Base-by-base conservation (phyloP, 768 basidiomycete genomes). In the Leccinum longicurvipes region DNA sequence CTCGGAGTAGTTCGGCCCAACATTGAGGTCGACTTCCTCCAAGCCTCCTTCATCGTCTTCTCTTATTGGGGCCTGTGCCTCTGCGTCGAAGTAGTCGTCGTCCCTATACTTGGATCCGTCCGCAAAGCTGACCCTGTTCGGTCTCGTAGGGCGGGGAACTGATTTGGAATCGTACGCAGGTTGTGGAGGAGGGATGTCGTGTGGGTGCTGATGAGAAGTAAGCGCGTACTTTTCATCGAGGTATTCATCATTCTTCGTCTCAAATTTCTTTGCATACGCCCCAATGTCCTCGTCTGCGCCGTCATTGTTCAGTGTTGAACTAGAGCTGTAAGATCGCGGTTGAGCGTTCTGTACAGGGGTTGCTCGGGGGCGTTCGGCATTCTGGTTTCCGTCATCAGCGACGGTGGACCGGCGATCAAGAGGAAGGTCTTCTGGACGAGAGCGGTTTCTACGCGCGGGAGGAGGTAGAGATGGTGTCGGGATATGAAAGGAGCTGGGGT, bases 161-260 rank as follows among this genome's bases (percentile, higher is more conserved):
- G 28, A 50, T 11, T 53, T 67, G 64, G 44, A 50, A 44, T 71
- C 54, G 58, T 82, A 79, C 4, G 73, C 76, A 53, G 72, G 68
- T 36, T 71, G 66, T 3, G 85, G 86, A 2, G 83, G 76, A 17
- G 72, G 72, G 41, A 88, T 84, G 46, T 85, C 82, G 59, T 84
- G 79, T 10, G 85, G 84, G 58, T 86, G 83, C 48, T 77, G 72
- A 70, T 83, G 81, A 4, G 83, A 82, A 17, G 82, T 79, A 45
- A 83, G 65, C 1, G 81, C 75, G 54, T 74, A 81, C 63, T 71
- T 77, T 57, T 71, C 67, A 52, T 76, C 64, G n/a, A 66, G 54
- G 23, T 74, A 69, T 25, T 66, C 54, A 6, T 53, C 50, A 21
- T 58, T 53, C 51, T 42, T 64, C 11, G 57, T 10, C 14, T 34